Evolutionary conservation across 1,284 basidiomycete genomes (phyloP).

Genomic region (Trametes sp.): DNA sequence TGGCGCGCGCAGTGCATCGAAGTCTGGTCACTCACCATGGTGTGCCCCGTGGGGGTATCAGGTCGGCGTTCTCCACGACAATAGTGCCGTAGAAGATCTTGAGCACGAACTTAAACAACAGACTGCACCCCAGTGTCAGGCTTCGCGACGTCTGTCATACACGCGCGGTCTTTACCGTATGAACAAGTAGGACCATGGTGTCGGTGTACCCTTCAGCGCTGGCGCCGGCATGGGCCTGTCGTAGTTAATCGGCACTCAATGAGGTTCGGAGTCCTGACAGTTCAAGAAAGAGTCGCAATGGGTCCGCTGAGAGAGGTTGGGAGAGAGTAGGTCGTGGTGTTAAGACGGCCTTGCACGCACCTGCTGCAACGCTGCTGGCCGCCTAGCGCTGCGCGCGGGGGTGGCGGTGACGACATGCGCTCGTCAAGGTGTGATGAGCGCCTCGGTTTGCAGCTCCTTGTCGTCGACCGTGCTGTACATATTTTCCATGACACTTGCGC

Average conservation of each 20-base stretch:
- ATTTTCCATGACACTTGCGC: too few species aligned
- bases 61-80: conserved; percentile 80
- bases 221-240: conserved; percentile 41
- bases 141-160: background rate
- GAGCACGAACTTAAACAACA: conserved; percentile 79
- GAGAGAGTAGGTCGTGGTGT: background rate
- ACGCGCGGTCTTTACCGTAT: conserved; percentile 54
- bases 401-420: too few species aligned
- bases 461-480: too few species aligned
- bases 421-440: background rate
- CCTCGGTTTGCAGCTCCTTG: too few species aligned
- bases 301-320: background rate
- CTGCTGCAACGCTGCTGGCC: too few species aligned
- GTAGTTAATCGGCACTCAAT: background rate
- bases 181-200: conserved; percentile 73
- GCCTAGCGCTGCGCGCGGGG: too few species aligned
- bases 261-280: too few species aligned
- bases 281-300: too few species aligned
- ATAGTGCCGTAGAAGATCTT: conserved; percentile 90
- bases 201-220: conserved; percentile 49
- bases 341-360: background rate
- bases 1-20: background rate
- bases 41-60: conserved; percentile 72
- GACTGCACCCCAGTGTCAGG: conserved; percentile 47
- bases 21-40: conserved; percentile 76